Evolutionary conservation across 2,329 filamentous ascomycete genomes (phyloP), one percentile per base, ranked within the genome.

Genomic region (Exophiala oligosperma): DNA sequence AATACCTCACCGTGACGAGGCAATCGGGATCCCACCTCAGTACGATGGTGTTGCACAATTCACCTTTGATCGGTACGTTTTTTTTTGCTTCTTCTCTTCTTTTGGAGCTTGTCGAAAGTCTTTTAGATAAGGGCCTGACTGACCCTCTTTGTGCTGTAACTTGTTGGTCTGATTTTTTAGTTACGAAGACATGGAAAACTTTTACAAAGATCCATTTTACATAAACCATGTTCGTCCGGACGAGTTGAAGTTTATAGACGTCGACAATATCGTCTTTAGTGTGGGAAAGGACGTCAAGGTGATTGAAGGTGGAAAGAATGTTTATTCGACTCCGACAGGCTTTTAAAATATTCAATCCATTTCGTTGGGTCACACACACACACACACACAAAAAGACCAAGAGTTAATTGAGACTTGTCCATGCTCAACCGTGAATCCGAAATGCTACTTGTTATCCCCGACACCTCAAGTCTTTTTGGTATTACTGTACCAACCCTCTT

Each of bases 241-340:
- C 29, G 57, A 60, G 35, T 29, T 40, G 38, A 52, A 35, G 24
- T 56, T 56, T 41, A 56, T 60, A n/a, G 57, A 60, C 17, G 24
- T 60, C 17, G 52, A 56, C 23, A 56, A 56, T n/a, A 56, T 56
- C 21, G 49, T 60, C 9, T 56, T 56, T 35, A 56, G 48, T 28
- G 28, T 56, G 2, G 57, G 53, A 8, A 60, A 29, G n/a, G 52
- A 56, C 23, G 5, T 60, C 14, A 49, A 21, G 14, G 48, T 60
- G 14, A 56, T 60, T 24, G 41, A 60, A 14, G 49, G 26, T 35
- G 40, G 52, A 3, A 55, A 59, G 26, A 28, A 23, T 37, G 47
- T 59, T 9, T 35, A 41, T 35, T 29, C 44, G 38, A 37, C 6
- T n/a, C 11, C 49, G 32, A 54, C 52, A 9, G 52, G 56, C 2